Evolutionary conservation across 805 yeast genomes (phyloP), one percentile per base, ranked within the genome.

Genomic region (Cephaloascus albidus): DNA sequence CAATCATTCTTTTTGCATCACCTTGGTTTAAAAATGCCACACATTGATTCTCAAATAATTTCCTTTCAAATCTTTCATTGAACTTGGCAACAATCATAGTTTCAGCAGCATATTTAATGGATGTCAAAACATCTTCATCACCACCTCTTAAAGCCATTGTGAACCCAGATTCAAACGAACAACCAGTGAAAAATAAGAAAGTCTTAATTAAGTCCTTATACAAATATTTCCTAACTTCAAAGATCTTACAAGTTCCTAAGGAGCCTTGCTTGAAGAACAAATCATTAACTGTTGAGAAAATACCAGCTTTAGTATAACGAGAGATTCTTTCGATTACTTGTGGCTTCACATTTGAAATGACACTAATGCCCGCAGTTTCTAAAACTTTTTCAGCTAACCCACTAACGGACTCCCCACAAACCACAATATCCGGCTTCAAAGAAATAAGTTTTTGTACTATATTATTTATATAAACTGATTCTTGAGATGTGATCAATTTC

Each of bases 81-180:
- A 83, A 77, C n/a, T 78, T 73, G 0, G 82, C 84, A 36, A 85
- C 83, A 2, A 85, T 72, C 77, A 89, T 72, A 41, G 90, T 81
- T 46, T 85, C 94, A 3, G 84, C 68, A 2, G 88, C 82, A 38
- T 81, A 78, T 54, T 93, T 93, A 18, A 89, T 71, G 38, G 76
- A 76, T 38, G 76, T 67, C 40, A 90, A 60, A 0, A 68, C 52
- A 2, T 76, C 82, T 38, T 71, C 76, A 46, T 74, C 72, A 1
- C 78, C 82, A 2, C 97, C 98, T 40, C 97, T 65, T n/a, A 93
- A 57, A 12, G 85, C 65, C n/a, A 90, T 73, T 0, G 97, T 88
- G 31, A 89, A 81, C 0, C 98, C 98, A 0, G 81, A 58, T 33
- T 74, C 75, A 8, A 71, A 66, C 30, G 80, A 78, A 45, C 89